Evolutionary conservation across 148 eudicot species (phyloP), one percentile per base, ranked within the genome.

Genomic region (Chenopodium berlandieri): DNA sequence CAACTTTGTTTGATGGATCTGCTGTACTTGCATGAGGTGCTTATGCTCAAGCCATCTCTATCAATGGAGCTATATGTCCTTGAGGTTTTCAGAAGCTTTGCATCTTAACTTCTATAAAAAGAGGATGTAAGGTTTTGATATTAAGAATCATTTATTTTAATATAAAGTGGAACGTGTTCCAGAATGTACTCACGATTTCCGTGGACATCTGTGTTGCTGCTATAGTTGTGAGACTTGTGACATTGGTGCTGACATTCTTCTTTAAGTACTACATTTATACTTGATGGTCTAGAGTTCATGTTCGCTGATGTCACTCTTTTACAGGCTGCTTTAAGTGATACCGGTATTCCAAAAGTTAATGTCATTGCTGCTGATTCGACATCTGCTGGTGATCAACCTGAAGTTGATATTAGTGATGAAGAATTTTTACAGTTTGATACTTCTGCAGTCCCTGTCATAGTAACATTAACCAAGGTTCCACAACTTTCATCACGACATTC

Each of bases 381-480:
- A 74, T 73, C 94, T 27, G 83, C 93, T 27, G 89, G 90, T 78
- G 95, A 91, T 83, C 90, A 90, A 80, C 97, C 97, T 60, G 98
- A 97, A 86, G 87, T 94, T 82, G 98, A 92, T 73, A 82, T 92
- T n/a, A 94, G 99, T 31, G 98, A 94, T 76, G 98, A 97, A 79
- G 99, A 97, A 86, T 92, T 91, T 86, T 80, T 89, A 62, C 93
- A 91, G 84, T 91, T 97, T 64, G 97, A 97, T 89, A 91, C 97
- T n/a, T 82, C 95, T 17, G 86, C 84, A 12, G 87, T 96, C 78
- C 99, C 98, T 13, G 97, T 94, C 69, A 89, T 96, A 71, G 86
- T 94, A 67, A 96, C 98, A 23, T 86, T 96, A 80, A 96, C 98
- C 75, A 92, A 93, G 97, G 99, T 91, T 78, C 73, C 30, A n/a